A percentile compares a stretch with the other conserved stretches of the same genome.
Evolutionary conservation across 2,329 filamentous ascomycete species (phyloP).

Genomic region (Neobulgaria alba): DNA sequence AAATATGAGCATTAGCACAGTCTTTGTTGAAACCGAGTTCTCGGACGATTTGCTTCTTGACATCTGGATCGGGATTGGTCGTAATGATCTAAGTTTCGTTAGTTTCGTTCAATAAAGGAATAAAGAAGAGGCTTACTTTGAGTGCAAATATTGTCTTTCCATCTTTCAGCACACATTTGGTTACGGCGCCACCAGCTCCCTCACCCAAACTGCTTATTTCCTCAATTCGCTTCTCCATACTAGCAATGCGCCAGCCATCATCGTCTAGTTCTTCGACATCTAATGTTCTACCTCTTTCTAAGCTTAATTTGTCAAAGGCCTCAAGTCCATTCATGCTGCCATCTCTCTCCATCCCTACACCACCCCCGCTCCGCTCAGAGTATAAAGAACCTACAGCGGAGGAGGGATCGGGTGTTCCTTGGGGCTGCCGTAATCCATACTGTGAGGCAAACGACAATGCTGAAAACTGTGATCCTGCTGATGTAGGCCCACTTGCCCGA

Average conservation of each 20-base stretch:
- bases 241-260: slow-evolving; percentile 89
- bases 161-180: slow-evolving; percentile 77
- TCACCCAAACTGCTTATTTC: slow-evolving; percentile 88
- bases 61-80: slow-evolving; percentile 92
- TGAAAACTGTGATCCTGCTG: slow-evolving; percentile 81
- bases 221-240: slow-evolving; percentile 76
- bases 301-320: slow-evolving; percentile 68
- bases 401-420: slow-evolving; percentile 72
- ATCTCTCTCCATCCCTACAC: slow-evolving; percentile 71
- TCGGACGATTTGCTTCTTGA: slow-evolving; percentile 96
- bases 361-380: slow-evolving; percentile 70
- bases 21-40: slow-evolving; percentile 98
- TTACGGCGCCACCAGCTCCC: slow-evolving; percentile 92
- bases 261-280: slow-evolving; percentile 95
- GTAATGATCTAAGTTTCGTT: slow-evolving; percentile 71
- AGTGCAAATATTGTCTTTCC: slow-evolving; percentile 93
- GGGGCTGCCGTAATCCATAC: slow-evolving; percentile 58
- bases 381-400: slow-evolving; percentile 82
- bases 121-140: slow-evolving; percentile 42
- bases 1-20: slow-evolving; percentile 92
- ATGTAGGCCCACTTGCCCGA: slow-evolving; percentile 70
- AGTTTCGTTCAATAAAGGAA: not conserved
- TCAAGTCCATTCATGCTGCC: slow-evolving; percentile 69
- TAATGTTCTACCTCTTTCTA: slow-evolving; percentile 73
- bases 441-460: slow-evolving; percentile 71